Conservation (phyloP, 495 filamentous ascomycete genomes). For the Penicillium soppii region DNA sequence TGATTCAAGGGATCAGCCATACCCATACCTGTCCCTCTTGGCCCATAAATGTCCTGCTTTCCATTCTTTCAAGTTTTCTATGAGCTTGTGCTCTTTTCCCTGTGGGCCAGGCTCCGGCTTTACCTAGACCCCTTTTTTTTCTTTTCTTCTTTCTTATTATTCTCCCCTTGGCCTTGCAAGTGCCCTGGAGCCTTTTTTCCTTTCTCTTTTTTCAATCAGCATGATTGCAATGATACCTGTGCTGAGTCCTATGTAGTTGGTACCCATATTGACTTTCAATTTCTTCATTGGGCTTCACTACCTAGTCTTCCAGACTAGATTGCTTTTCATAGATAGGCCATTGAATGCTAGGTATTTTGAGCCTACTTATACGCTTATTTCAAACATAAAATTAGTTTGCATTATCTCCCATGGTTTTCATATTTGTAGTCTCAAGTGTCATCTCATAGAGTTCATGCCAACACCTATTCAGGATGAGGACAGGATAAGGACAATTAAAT, state of each 20-base stretch:
- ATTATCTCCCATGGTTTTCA: too few relatives aligned
- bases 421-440: too few relatives aligned
- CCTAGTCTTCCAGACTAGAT: background rate
- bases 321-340: background rate
- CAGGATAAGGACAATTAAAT: too few relatives aligned
- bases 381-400: background rate
- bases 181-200: conserved; percentile 11
- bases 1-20: conserved; percentile 30
- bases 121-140: conserved; percentile 21
- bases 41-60: conserved; percentile 10
- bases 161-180: conserved; percentile 5
- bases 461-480: too few relatives aligned
- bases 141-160: conserved; percentile 12
- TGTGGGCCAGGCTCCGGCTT: conserved; percentile 28
- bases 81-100: conserved; percentile 14
- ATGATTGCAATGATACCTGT: conserved; percentile 44
- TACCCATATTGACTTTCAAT: background rate
- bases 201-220: conserved; percentile 26
- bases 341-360: background rate
- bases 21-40: conserved; percentile 20
- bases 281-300: background rate
- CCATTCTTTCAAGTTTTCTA: conserved; percentile 12
- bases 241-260: conserved; percentile 22
- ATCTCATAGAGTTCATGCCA: too few relatives aligned
- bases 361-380: background rate